Percentiles rank a stretch among this genome's conserved stretches.
These are phyloP conservation scores for Ilyonectria mors-panacis DNA, from an alignment of 2,329 filamentous ascomycete genomes.

Conservation along the genomic window DNA sequence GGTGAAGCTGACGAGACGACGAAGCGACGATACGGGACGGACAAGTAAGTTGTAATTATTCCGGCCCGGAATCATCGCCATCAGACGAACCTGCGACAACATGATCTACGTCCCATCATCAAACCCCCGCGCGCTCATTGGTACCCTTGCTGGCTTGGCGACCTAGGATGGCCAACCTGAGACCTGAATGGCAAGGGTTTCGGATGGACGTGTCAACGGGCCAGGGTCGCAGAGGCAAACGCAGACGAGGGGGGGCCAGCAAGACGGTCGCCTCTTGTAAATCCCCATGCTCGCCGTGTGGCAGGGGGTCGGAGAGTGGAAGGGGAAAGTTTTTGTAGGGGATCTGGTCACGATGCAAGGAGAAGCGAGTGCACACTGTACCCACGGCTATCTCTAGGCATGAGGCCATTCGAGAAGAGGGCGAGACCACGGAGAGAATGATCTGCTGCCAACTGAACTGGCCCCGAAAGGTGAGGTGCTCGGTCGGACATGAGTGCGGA, in stretches of 20 bases:
- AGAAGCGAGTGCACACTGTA: slow-evolving; percentile 28
- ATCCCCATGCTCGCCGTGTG: slow-evolving; percentile 42
- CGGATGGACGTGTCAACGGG: slow-evolving; percentile 31
- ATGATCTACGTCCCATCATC: slow-evolving; percentile 40
- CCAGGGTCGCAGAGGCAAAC: slow-evolving; percentile 33
- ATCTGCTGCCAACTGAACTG: background rate
- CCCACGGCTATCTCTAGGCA: background rate
- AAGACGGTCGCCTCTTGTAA: slow-evolving; percentile 40
- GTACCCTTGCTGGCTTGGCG: slow-evolving; percentile 23
- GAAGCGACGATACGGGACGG: slow-evolving; percentile 5
- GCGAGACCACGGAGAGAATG: background rate
- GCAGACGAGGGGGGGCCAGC: slow-evolving; percentile 25
- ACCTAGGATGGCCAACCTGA: slow-evolving; percentile 42
- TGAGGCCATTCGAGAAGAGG: slow-evolving; percentile 24
- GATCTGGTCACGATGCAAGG: slow-evolving; percentile 2
- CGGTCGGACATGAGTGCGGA: slow-evolving; percentile 3
- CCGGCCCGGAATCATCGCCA: slow-evolving; percentile 23
- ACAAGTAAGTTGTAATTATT: slow-evolving; percentile 27
- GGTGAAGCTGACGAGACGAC: background rate
- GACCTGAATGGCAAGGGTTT: slow-evolving; percentile 41
- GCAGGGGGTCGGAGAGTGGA: slow-evolving; percentile 30
- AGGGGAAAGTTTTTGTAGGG: slow-evolving; percentile 16
- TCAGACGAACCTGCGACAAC: slow-evolving; percentile 47
- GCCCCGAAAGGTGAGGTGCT: background rate
- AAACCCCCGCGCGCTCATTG: slow-evolving; percentile 35